A percentile compares a stretch with the other conserved stretches of the same genome.
Conservation (phyloP, 805 yeast genomes). For the Ogataea zsoltii region DNA sequence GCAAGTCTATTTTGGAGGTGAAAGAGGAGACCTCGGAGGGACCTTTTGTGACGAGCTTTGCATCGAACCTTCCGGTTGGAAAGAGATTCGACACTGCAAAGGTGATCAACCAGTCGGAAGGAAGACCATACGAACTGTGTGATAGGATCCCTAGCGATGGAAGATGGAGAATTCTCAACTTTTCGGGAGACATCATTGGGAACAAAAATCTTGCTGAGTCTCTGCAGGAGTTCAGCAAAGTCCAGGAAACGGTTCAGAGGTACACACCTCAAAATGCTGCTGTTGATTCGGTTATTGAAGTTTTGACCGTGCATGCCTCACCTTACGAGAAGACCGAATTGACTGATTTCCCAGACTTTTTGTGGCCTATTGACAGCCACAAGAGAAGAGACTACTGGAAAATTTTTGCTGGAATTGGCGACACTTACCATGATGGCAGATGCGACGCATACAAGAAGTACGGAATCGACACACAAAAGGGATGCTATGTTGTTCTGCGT, state of each 20-base stretch:
- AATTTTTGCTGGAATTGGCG: conserved; percentile 29
- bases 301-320: conserved; percentile 29
- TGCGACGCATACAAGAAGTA: conserved; percentile 29
- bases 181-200: conserved; percentile 28
- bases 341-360: conserved; percentile 30
- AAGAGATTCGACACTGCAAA: conserved; percentile 27
- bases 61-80: conserved; percentile 30
- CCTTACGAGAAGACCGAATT: conserved; percentile 23
- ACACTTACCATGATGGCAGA: conserved; percentile 32
- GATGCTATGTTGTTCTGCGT: conserved; percentile 30
- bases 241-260: conserved; percentile 15
- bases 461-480: conserved; percentile 30
- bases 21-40: conserved; percentile 11
- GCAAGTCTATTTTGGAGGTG: conserved; percentile 22
- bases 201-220: conserved; percentile 5
- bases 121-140: conserved; percentile 26
- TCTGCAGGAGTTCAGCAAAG: conserved; percentile 12
- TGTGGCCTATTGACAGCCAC: conserved; percentile 28
- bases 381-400: conserved; percentile 33
- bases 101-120: conserved; percentile 30
- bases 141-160: conserved; percentile 33
- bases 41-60: conserved; percentile 12
- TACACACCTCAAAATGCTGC: conserved; percentile 32
- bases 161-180: conserved; percentile 33
- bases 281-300: conserved; percentile 30